Percentiles rank a stretch among this genome's conserved stretches.
phyloP scores from a whole-genome alignment of 371 early-diverging fungal genomes.

The Smittium culicis region DNA sequence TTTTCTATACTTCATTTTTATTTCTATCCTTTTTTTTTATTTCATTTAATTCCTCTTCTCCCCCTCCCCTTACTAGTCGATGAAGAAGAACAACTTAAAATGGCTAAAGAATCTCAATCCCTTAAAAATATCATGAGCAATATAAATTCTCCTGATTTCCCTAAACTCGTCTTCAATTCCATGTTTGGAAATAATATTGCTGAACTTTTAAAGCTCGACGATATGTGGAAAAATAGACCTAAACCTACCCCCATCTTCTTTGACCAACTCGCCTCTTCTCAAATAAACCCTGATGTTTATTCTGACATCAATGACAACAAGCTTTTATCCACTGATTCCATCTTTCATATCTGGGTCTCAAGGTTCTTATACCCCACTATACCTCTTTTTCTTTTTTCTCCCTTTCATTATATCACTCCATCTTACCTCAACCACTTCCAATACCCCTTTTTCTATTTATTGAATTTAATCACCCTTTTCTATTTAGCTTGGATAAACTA shows the following conservation, averaged over 20 bases:
- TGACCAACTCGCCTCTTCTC: not conserved
- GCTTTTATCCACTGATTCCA: slow-evolving; percentile 43
- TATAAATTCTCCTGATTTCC: slow-evolving; percentile 41
- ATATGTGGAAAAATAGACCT: slow-evolving; percentile 75
- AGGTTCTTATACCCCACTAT: slow-evolving; percentile 10
- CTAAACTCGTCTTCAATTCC: slow-evolving; percentile 65
- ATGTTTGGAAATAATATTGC: slow-evolving; percentile 67
- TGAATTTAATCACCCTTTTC: not conserved
- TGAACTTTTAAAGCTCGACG: slow-evolving; percentile 60
- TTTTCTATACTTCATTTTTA: not conserved
- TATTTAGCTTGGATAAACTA: not conserved
- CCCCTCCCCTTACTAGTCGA: not conserved
- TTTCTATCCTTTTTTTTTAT: not conserved
- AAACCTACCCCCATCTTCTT: slow-evolving; percentile 56
- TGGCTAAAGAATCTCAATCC: slow-evolving; percentile 23
- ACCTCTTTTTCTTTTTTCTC: not conserved
- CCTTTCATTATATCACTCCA: not conserved
- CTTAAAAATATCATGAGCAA: slow-evolving; percentile 17
- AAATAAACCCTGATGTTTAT: not conserved
- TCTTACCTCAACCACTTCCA: not conserved
- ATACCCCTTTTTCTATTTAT: not conserved
- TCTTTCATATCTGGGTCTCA: slow-evolving; percentile 29
- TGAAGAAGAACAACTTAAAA: slow-evolving; percentile 15
- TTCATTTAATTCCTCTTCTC: not conserved
- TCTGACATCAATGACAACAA: slow-evolving; percentile 20